A percentile compares a stretch with the other conserved stretches of the same genome.
These are phyloP conservation scores for Geosmithia flava DNA, from an alignment of 2,329 filamentous ascomycete genomes.

Conservation along the genomic window DNA sequence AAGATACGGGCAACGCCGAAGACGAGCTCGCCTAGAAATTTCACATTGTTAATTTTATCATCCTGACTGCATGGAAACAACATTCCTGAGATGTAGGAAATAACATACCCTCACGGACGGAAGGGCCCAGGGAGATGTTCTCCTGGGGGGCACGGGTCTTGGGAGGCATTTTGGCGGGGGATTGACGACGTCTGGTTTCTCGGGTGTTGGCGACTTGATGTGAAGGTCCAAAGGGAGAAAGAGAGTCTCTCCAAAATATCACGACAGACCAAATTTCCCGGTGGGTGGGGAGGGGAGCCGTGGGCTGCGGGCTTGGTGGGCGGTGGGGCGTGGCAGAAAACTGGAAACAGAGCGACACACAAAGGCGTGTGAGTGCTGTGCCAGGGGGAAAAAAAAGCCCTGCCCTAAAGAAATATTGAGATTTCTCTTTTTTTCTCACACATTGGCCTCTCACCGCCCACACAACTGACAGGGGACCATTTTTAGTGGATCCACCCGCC, in stretches of 20 bases:
- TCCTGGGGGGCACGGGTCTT: slow-evolving; percentile 83
- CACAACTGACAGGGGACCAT: neutral
- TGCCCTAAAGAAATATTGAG: slow-evolving; percentile 13
- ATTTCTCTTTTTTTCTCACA: slow-evolving; percentile 6
- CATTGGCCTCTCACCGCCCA: neutral
- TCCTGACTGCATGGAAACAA: slow-evolving; percentile 4
- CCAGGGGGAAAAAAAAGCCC: slow-evolving; percentile 12
- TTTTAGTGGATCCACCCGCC: neutral
- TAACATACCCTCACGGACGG: slow-evolving; percentile 77
- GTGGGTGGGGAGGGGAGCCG: slow-evolving; percentile 9
- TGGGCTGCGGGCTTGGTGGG: slow-evolving; percentile 8
- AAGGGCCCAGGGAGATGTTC: slow-evolving; percentile 97
- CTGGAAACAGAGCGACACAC: too few relatives aligned
- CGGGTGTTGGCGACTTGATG: slow-evolving; percentile 1
- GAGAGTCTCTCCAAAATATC: slow-evolving; percentile 3
- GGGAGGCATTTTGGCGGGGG: slow-evolving; percentile 66
- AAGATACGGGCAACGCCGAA: slow-evolving; percentile 96
- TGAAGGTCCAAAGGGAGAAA: neutral
- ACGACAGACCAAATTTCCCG: slow-evolving; percentile 12
- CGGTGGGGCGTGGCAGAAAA: slow-evolving; percentile 26
- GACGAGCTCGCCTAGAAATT: slow-evolving; percentile 70
- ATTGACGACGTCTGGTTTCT: slow-evolving; percentile 18
- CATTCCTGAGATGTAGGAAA: neutral
- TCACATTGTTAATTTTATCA: neutral
- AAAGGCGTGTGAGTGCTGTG: neutral